Base-by-base conservation (phyloP, 75 land plant species). In the Cupressus sempervirens region DNA sequence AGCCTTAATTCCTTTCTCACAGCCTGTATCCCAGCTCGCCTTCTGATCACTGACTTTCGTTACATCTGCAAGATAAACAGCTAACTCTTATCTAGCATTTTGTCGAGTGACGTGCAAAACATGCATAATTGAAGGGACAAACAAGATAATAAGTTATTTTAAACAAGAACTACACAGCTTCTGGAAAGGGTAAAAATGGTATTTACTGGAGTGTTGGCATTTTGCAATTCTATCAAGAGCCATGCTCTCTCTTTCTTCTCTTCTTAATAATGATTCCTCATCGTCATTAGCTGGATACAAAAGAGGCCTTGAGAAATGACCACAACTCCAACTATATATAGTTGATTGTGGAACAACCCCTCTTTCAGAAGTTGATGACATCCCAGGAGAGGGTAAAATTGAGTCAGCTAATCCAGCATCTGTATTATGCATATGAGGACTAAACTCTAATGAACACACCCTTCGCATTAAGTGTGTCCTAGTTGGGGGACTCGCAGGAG, bases 311-410 rank as follows among this genome's bases (percentile, higher is more conserved):
- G 99, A 94, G 82, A 96, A 98, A 87, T 96, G 96, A 7, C 97
- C 97, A 88, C 95, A 98, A 79, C 99, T 98, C 98, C 98, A 98
- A 83, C 88, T 93, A 73, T 94, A 98, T 20, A 98, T 91, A 23
- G 92, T 91, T 87, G 99, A 98, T 50, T 90, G 89, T 14, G 98
- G 99, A 81, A 93, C 91, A 23, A 88, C 79, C 76, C 92, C 87
- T 46, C 90, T 89, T 46, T 94, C 94, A 74, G 91, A 86, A 30
- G 26, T 35, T 2, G 84, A 84, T 84, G 89, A 81, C 45, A 84
- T 45, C 80, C 84, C 90, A 80, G 72, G 65, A 0, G 87, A 84
- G 76, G 89, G 88, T 74, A 87, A 65, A 62, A 92, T 84, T 36
- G 94, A 90, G 84, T 90, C 91, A 83, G 96, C 94, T 83, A 93